Evolutionary conservation across 495 filamentous ascomycete genomes (phyloP), one percentile per base, ranked within the genome.

Genomic region (Cryomyces antarcticus): DNA sequence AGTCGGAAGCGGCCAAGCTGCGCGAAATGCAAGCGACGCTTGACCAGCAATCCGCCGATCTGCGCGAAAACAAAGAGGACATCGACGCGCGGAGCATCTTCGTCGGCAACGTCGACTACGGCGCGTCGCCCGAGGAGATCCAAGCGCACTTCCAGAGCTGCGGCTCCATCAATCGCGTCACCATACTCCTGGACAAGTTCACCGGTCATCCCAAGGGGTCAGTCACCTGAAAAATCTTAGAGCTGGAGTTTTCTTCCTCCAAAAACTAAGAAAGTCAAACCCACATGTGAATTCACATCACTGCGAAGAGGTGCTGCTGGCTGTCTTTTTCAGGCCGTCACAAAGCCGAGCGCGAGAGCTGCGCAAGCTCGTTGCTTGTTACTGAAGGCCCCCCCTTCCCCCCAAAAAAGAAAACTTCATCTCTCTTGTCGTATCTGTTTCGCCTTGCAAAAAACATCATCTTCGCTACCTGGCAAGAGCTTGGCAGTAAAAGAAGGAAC

Each of bases 91-190:
- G 92, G 46, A 93, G 85, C 64, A 82, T 99, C 54, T 99, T 99
- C 57, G 92, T 99, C 27, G 92, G 92, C 39, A 99, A 99, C 55
- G 92, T 99, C 43, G 92, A 99, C 59, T 99, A 99, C 61, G 85
- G 84, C 46, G 88, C 89, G 28, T 92, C 86, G 11, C 89, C 92
- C 0, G 92, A 99, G 63, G 92, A 99, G 63, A 94, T 99, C 46
- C 92, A 99, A 66, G 83, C 86, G 33, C 92, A 99, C 58, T 99
- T 99, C 64, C 86, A 94, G 65, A 93, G 77, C 68, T 93, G 84
- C 53, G 92, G 92, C 34, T 84, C 81, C 43, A 99, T 99, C 67
- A 96, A 99, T 56, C 79, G 92, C 34, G 92, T 99, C 39, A 99
- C 92, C 4, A 99, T 99, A 44, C 65, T 99, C 43, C 67, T 99